A percentile compares a stretch with the other conserved stretches of the same genome.
Evolutionary conservation across 1,284 basidiomycete species (phyloP).

Genomic region (Sporisorium exsertum): DNA sequence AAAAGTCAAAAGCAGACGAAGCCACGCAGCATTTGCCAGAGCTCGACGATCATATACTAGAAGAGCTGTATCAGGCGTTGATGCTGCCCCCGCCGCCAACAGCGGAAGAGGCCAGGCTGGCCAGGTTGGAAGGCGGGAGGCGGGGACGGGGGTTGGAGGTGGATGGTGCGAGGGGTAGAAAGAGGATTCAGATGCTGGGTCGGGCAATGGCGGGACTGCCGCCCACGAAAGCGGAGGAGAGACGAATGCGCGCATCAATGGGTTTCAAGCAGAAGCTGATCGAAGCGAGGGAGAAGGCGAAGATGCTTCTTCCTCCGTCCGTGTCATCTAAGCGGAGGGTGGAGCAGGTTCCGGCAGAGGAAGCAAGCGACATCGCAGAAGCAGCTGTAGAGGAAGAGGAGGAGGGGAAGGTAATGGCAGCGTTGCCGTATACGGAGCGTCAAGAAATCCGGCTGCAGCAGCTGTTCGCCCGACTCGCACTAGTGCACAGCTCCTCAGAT

Average conservation of each 20-base stretch:
- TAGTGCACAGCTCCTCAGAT: slow-evolving; percentile 21
- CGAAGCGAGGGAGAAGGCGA: slow-evolving; percentile 35
- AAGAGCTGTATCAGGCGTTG: slow-evolving; percentile 61
- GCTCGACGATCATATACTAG: slow-evolving; percentile 59
- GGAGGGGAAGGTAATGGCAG: slow-evolving; percentile 8
- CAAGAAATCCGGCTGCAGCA: slow-evolving; percentile 43
- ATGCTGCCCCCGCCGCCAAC: slow-evolving; percentile 44
- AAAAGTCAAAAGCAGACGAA: slow-evolving; percentile 49
- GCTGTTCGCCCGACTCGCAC: slow-evolving; percentile 40
- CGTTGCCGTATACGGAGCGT: slow-evolving; percentile 33
- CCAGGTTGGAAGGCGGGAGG: slow-evolving; percentile 32
- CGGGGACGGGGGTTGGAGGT: slow-evolving; percentile 17
- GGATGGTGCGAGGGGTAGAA: slow-evolving; percentile 14
- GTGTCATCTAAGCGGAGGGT: not conserved
- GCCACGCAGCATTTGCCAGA: slow-evolving; percentile 55
- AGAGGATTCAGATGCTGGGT: slow-evolving; percentile 6
- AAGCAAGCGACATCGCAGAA: not conserved
- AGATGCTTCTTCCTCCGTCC: slow-evolving; percentile 32
- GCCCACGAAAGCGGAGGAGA: slow-evolving; percentile 18
- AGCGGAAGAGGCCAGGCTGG: slow-evolving; percentile 39
- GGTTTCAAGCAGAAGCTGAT: slow-evolving; percentile 37
- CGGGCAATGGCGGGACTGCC: not conserved
- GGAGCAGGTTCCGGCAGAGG: not conserved
- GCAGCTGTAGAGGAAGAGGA: not conserved
- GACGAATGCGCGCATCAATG: slow-evolving; percentile 2